A percentile compares a stretch with the other conserved stretches of the same genome.
Conservation (phyloP, 2,329 filamentous ascomycete species). For the Myriosclerotinia scirpicola region DNA sequence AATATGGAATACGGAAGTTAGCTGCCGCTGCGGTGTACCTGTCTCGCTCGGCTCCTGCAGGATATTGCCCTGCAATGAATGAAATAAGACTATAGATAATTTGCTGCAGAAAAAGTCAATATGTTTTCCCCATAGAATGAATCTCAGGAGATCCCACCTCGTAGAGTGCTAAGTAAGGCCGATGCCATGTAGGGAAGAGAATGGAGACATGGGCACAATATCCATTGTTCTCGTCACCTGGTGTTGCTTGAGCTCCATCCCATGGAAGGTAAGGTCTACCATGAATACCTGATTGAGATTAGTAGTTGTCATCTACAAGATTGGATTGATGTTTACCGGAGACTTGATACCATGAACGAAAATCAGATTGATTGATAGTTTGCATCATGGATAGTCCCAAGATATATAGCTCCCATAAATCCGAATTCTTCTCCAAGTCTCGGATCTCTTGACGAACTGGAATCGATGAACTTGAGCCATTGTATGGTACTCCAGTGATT, state of each 20-base stretch:
- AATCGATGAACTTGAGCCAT: conserved; percentile 28
- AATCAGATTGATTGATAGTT: conserved; percentile 30
- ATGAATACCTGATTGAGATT: conserved; percentile 34
- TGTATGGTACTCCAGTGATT: conserved; percentile 23
- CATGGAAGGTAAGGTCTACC: conserved; percentile 35
- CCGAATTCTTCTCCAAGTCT: conserved; percentile 32
- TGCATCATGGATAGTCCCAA: conserved; percentile 35
- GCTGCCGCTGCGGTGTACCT: conserved; percentile 48
- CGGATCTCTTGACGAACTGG: conserved; percentile 35
- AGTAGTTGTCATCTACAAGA: neutral
- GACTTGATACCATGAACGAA: conserved; percentile 37
- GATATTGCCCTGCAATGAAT: conserved; percentile 45
- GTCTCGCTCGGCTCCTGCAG: conserved; percentile 36
- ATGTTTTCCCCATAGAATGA: neutral
- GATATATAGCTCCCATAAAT: conserved; percentile 37
- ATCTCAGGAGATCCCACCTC: conserved; percentile 47
- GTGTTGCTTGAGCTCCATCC: conserved; percentile 29
- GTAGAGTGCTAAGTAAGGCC: conserved; percentile 54
- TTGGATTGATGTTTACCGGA: conserved; percentile 27
- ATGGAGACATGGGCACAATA: conserved; percentile 38
- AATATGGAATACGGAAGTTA: conserved; percentile 49
- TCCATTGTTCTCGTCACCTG: conserved; percentile 30
- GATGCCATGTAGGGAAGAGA: conserved; percentile 51
- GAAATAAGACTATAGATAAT: conserved; percentile 49
- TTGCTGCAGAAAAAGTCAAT: conserved; percentile 47